These are phyloP conservation scores for Corymbia citriodora DNA, from an alignment of 441 rosid species.

Conservation along the genomic window DNA sequence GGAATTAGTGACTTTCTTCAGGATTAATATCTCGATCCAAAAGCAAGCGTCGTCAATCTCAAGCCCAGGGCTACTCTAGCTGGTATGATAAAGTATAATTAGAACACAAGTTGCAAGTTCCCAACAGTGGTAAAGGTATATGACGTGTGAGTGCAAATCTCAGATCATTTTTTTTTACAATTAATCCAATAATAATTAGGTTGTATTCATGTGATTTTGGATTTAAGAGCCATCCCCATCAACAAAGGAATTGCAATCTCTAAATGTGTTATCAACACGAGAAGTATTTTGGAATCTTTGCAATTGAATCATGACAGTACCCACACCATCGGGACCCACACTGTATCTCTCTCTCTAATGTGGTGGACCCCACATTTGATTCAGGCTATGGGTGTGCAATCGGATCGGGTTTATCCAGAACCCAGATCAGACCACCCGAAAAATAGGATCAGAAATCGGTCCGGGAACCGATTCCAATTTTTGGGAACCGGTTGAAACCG, in stretches of 20 bases:
- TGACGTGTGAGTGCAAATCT: not conserved
- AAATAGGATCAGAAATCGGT: too few species aligned
- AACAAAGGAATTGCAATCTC: not conserved
- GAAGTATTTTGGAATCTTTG: not conserved
- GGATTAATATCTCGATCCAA: not conserved
- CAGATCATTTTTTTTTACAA: not conserved
- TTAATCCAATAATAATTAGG: not conserved
- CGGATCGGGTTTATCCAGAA: too few species aligned
- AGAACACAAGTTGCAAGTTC: accelerated
- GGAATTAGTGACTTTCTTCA: not conserved
- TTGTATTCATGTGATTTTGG: not conserved
- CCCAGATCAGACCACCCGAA: too few species aligned
- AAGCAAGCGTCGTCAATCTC: too few species aligned
- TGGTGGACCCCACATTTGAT: not conserved
- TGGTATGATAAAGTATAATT: accelerated
- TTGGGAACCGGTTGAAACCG: too few species aligned
- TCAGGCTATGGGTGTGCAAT: not conserved
- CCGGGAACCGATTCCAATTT: too few species aligned
- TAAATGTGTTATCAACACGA: not conserved
- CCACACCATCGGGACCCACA: too few species aligned
- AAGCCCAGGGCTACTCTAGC: not conserved
- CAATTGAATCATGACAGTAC: not conserved
- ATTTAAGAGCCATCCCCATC: not conserved
- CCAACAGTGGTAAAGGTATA: accelerated
- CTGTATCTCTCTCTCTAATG: not conserved